phyloP scores from a whole-genome alignment of 2,329 filamentous ascomycete genomes.

The Pseudogymnoascus verrucosus region DNA sequence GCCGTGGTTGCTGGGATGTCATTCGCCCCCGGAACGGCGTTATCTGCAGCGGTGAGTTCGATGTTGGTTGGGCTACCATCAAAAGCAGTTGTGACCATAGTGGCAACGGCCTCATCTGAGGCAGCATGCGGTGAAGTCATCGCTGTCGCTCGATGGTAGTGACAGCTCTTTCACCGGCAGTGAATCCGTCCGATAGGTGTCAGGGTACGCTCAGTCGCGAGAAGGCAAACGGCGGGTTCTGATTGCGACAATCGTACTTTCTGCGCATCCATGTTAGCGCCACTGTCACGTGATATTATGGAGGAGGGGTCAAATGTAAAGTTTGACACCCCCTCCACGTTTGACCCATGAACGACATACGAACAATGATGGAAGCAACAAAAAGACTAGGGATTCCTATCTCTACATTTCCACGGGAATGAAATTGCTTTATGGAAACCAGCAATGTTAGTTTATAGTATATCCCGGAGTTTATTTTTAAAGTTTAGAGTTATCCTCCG shows the following conservation, averaged over 20 bases:
- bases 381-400: background rate
- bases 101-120: constrained; percentile 14
- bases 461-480: background rate
- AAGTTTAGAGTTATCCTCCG: background rate
- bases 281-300: background rate
- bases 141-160: constrained; percentile 23
- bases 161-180: constrained; percentile 28
- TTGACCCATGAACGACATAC: background rate
- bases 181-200: constrained; percentile 11
- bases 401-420: background rate
- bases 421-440: background rate
- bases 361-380: background rate
- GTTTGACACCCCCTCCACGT: background rate
- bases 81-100: constrained; percentile 13
- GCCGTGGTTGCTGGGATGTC: background rate
- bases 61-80: constrained; percentile 11
- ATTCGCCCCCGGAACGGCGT: constrained; percentile 1
- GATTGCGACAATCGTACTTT: constrained; percentile 10
- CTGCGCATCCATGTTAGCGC: constrained; percentile 1
- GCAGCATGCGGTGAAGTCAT: constrained; percentile 28
- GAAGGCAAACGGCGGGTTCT: constrained; percentile 7
- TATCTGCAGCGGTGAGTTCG: constrained; percentile 14
- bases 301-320: background rate
- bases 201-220: constrained; percentile 1
- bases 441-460: background rate